Evolutionary conservation across 371 early-diverging fungal species (phyloP).

Genomic region (Massospora cicadina): DNA sequence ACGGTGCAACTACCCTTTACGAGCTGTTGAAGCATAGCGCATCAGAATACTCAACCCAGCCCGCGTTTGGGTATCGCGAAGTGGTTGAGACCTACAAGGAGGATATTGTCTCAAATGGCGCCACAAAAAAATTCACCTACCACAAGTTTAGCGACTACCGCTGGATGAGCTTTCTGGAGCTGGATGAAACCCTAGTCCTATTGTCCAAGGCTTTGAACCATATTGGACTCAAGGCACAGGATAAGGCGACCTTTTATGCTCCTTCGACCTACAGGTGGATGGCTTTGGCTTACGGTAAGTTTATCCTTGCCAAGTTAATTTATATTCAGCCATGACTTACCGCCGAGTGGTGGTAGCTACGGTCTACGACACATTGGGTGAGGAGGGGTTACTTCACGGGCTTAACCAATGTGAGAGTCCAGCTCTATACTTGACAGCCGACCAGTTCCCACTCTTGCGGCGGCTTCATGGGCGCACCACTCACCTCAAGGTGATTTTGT

Average conservation of each 20-base stretch:
- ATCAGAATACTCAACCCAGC: neutral
- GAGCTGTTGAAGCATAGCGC: conserved; percentile 1
- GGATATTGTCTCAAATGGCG: conserved; percentile 42
- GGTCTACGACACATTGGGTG: conserved; percentile 81
- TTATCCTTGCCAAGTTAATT: conserved; percentile 14
- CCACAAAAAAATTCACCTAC: conserved; percentile 59
- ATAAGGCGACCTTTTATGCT: conserved; percentile 8
- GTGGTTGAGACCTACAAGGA: conserved; percentile 38
- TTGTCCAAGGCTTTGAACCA: conserved; percentile 42
- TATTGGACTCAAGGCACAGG: conserved; percentile 14
- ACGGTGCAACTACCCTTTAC: conserved; percentile 4
- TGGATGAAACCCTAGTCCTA: conserved; percentile 19
- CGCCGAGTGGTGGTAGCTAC: conserved; percentile 63
- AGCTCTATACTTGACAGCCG: conserved; percentile 59
- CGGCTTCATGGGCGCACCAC: conserved; percentile 36
- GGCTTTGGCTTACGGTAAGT: conserved; percentile 21
- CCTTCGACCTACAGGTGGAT: conserved; percentile 17
- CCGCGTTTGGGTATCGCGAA: conserved; percentile 44
- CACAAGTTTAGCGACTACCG: conserved; percentile 45
- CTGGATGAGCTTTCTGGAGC: conserved; percentile 47
- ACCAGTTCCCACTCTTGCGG: conserved; percentile 47
- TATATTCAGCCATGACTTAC: conserved; percentile 31
- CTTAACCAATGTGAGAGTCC: conserved; percentile 69
- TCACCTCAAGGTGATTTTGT: conserved; percentile 48
- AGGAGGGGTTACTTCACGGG: conserved; percentile 63